Evolutionary conservation across 148 eudicot species (phyloP).

Genomic region (Selenicereus undatus): DNA sequence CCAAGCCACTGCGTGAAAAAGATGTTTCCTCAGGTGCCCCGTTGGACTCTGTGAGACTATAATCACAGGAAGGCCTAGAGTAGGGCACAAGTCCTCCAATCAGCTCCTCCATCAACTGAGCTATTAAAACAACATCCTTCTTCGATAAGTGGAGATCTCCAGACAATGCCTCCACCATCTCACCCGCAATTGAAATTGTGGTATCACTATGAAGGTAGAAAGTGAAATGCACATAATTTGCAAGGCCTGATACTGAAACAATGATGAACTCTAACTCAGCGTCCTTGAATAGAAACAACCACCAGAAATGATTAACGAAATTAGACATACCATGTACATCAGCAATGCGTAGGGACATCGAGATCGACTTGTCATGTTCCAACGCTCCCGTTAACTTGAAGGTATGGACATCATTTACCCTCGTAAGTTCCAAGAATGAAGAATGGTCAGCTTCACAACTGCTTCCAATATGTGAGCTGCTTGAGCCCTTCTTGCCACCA

Average conservation of each 20-base stretch:
- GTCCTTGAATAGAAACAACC: neutral
- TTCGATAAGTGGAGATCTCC: slow-evolving; percentile 45
- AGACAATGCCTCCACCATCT: slow-evolving; percentile 64
- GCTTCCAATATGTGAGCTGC: slow-evolving; percentile 33
- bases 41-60: slow-evolving; percentile 12
- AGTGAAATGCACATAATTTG: slow-evolving; percentile 47
- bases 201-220: slow-evolving; percentile 58
- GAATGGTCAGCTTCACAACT: slow-evolving; percentile 28
- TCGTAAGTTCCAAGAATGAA: slow-evolving; percentile 36
- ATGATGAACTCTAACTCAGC: neutral
- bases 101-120: slow-evolving; percentile 57
- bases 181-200: slow-evolving; percentile 48
- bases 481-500: slow-evolving; percentile 27
- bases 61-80: slow-evolving; percentile 34
- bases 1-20: slow-evolving; percentile 4
- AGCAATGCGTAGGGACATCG: slow-evolving; percentile 47
- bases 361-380: slow-evolving; percentile 41
- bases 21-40: slow-evolving; percentile 17
- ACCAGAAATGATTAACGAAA: neutral
- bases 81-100: slow-evolving; percentile 38
- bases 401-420: slow-evolving; percentile 36
- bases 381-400: slow-evolving; percentile 48
- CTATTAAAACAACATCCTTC: slow-evolving; percentile 48
- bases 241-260: slow-evolving; percentile 37
- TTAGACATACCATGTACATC: slow-evolving; percentile 36